Percentiles rank a stretch among this genome's conserved stretches.
These are phyloP conservation scores for Cercophora samala DNA, from an alignment of 495 filamentous ascomycete species.

Conservation along the genomic window DNA sequence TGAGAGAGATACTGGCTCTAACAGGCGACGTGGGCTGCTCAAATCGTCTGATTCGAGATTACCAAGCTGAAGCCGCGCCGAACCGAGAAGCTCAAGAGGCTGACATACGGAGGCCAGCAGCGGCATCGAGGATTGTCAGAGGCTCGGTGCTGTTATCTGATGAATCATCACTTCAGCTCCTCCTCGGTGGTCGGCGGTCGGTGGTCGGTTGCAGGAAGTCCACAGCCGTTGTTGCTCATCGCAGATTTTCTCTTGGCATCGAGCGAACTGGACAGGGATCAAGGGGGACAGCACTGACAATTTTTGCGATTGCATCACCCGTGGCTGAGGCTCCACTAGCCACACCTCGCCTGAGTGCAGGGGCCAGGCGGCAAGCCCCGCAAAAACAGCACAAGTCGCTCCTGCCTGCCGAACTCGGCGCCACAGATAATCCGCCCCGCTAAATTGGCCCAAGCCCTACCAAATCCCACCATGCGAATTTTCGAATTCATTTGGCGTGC, in stretches of 20 bases:
- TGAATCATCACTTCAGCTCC: not conserved
- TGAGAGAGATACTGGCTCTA: slow-evolving; percentile 1
- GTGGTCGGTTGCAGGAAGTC: not conserved
- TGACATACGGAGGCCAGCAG: not conserved
- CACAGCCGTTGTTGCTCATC: slow-evolving; percentile 1
- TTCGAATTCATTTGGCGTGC: slow-evolving; percentile 34
- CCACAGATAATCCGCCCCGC: slow-evolving; percentile 32
- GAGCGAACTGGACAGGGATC: not conserved
- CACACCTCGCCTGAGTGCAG: slow-evolving; percentile 1
- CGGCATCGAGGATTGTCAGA: not conserved
- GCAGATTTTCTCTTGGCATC: slow-evolving; percentile 6
- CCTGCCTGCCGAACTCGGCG: slow-evolving; percentile 14
- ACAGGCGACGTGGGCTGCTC: not conserved
- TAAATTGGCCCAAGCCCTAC: slow-evolving; percentile 30
- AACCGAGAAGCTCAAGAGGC: not conserved
- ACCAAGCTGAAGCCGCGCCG: not conserved
- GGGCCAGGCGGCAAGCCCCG: not conserved
- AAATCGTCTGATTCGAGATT: not conserved
- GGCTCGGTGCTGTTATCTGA: not conserved
- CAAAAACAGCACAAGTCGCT: not conserved
- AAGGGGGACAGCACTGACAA: not conserved
- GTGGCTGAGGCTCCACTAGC: not conserved
- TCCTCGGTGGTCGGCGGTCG: not conserved
- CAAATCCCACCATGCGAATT: slow-evolving; percentile 35
- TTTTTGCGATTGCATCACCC: slow-evolving; percentile 6